Evolutionary conservation across 768 basidiomycete species (phyloP), one percentile per base, ranked within the genome.

Genomic region (Phlebiopsis gigantea): DNA sequence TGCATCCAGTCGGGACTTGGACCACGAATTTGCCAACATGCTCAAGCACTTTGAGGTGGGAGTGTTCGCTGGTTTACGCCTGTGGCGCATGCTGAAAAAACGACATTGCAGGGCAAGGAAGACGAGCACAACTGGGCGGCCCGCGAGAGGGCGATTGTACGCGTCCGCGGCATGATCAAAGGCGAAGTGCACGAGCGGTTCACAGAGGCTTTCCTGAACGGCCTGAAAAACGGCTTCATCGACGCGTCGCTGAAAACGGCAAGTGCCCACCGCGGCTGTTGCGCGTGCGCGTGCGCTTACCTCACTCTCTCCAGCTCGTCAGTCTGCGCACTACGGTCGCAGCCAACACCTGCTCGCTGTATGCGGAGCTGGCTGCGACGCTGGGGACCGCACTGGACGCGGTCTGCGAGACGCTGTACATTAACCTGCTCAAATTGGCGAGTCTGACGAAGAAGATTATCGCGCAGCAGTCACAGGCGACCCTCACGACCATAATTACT

Each of bases 101-200:
- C 4, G 48, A 22, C 49, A 24, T 19, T 31, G 2, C 59, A 93
- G 88, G 97, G 96, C n/a, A 96, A 83, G 73, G 96, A 99, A 73
- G 89, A 90, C 0, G 96, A 99, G 68, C 91, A 95, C 61, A 99
- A 99, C 63, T 99, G 96, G 96, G 77, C 81, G 43, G 74, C 77
- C 26, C 81, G 96, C 57, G 96, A 99, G 60, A 80, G 79, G 62
- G 79, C 88, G 9, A 78, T 95, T 59, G 76, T 82, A 43, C 79
- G 84, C 17, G 87, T 98, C 7, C 82, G 94, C 44, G 90, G 94
- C 17, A 93, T 97, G 90, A 72, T 98, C 55, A 88, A 85, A 66
- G 93, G 93, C 25, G 90, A 90, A 39, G 88, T 88, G 2, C 85
- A 90, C 68, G 68, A 75, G 29, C 81, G 88, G 55, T 93, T 85